Evolutionary conservation across 768 basidiomycete genomes (phyloP), one percentile per base, ranked within the genome.

Genomic region (Tulasnella calospora): DNA sequence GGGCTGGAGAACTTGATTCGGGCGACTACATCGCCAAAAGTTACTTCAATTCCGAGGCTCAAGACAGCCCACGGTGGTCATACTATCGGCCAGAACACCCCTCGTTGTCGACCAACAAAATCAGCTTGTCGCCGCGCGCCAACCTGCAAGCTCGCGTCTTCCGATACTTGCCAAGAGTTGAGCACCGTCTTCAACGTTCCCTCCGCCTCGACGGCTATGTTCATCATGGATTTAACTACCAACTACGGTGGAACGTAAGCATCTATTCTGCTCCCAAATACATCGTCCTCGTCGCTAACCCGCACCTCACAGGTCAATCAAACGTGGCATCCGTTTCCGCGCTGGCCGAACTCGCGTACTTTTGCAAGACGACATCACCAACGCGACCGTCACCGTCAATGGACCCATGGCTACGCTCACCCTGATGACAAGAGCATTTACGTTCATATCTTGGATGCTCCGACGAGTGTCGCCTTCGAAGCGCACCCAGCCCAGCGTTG

Each of bases 11-110:
- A n/a, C n/a, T n/a, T n/a, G n/a, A n/a, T n/a, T n/a, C n/a, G n/a
- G n/a, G n/a, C n/a, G n/a, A n/a, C n/a, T n/a, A n/a, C n/a, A n/a
- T n/a, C n/a, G n/a, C n/a, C 85, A 91, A 71, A 85, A 88, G 88
- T 51, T 99, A 98, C 86, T 99, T 99, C 87, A 86, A 84, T 41
- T 89, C 83, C 78, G 94, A 94, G 80, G 83, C 84, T 0, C 95
- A 97, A 84, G 85, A 86, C 79, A 88, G 90, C 70, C 83, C 85
- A 33, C 88, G 97, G 76, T 99, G 96, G 96, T 82, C 89, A 80
- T 99, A 97, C 86, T 99, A 98, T 87, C 89, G 97, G 98, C 2
- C 97, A 99, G 87, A 99, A 99, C 86, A 96, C n/a, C 95, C 5
- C 87, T 99, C 80, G 82, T 96, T 74, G 88, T 98, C 81, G 88